phyloP scores from a whole-genome alignment of 768 basidiomycete genomes.

The Lepiota subincarnata region DNA sequence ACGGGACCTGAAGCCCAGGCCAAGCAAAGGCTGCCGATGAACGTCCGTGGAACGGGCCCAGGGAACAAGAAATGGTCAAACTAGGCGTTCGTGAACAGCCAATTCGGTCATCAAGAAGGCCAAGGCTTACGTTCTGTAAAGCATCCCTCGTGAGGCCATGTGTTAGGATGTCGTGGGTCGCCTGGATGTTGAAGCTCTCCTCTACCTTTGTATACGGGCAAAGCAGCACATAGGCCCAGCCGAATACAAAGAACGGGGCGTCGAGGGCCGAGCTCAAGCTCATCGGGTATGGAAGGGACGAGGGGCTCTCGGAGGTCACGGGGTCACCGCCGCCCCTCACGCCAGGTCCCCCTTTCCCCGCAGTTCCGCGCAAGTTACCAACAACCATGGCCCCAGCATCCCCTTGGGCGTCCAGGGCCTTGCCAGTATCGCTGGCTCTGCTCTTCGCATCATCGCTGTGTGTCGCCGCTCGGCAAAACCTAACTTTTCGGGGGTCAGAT shows the following conservation, averaged over 20 bases:
- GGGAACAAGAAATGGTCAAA: constrained; percentile 90
- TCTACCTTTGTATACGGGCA: constrained; percentile 96
- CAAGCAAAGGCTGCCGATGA: constrained; percentile 71
- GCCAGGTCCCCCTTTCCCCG: neutral
- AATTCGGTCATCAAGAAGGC: constrained; percentile 2
- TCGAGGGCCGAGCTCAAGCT: constrained; percentile 38
- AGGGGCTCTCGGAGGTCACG: neutral
- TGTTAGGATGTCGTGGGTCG: constrained; percentile 80
- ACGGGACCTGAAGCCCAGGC: constrained; percentile 53
- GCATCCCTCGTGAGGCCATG: constrained; percentile 51
- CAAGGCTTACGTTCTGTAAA: constrained; percentile 46
- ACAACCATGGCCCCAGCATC: neutral
- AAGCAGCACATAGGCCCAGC: constrained; percentile 67
- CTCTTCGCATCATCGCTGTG: neutral
- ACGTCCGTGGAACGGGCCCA: constrained; percentile 86
- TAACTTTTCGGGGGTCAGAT: neutral
- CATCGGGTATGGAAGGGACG: constrained; percentile 15
- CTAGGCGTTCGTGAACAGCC: constrained; percentile 33
- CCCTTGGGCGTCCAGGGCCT: neutral
- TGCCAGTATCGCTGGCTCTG: neutral
- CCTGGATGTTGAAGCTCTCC: constrained; percentile 95
- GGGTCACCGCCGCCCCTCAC: neutral
- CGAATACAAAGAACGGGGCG: constrained; percentile 41
- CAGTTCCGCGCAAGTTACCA: neutral
- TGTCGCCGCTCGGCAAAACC: neutral